Evolutionary conservation across 768 basidiomycete genomes (phyloP), one percentile per base, ranked within the genome.

Genomic region (Tricholoma hemisulphureum): DNA sequence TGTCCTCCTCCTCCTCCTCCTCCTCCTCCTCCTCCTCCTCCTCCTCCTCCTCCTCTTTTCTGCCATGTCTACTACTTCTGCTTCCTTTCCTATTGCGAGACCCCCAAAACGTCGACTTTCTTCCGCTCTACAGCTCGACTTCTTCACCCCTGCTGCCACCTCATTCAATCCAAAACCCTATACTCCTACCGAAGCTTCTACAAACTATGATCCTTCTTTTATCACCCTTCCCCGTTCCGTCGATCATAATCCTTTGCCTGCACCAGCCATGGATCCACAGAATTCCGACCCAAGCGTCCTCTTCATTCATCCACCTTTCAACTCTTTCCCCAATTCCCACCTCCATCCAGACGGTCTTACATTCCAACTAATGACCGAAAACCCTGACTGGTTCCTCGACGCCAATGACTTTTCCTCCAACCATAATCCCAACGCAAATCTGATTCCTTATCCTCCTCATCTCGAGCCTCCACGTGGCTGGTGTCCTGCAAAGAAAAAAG

Each of bases 401-500:
- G 67, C 87, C 16, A 68, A 74, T 52, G 90, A 92, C 69, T 92
- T 89, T 62, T 74, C 80, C 34, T 74, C 75, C 37, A 73, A 77
- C 50, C 68, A 71, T 48, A 79, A 77, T 52, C 69, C 72, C 39
- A 81, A 82, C 67, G 69, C 79, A 4, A 70, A 74, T 52, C 83
- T 83, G n/a, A 80, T 90, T 16, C 73, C 84, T 14, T 93, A 93
- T 68, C 91, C 91, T 11, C 77, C 87, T 35, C 80, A 83, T 68
- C 83, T 93, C 11, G 91, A 93, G 68, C 91, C 91, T 26, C 91
- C 91, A 13, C 78, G 91, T 55, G 91, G 91, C 26, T 93, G 91
- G 91, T 91, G 89, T 66, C 88, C 88, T 24, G 82, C 89, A n/a
- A 91, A 87, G 76, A 91, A 90, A 72, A 89, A 88, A 64, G 88